Base-by-base conservation (phyloP, 73 alveolate species). In the Blepharisma japonicum region DNA sequence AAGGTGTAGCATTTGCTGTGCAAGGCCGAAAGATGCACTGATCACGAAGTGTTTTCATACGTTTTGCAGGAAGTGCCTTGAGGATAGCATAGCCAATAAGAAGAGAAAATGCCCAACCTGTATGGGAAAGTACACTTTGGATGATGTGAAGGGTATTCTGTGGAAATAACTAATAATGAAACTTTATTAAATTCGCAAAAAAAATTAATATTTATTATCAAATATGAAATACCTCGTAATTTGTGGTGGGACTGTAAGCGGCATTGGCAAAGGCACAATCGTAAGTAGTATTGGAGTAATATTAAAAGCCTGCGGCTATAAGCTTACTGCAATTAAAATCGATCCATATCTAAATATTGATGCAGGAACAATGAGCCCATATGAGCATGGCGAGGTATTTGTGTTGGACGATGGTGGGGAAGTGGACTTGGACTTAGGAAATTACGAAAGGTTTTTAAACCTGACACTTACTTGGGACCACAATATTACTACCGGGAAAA, bases 301-400 rank as follows among this genome's bases (percentile, higher is more conserved):
- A 7, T 86, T 89, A 6, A 83, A 89, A 78, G 61, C 68, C 56
- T 70, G 80, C 55, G 90, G 92, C 5, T 85, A 48, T 56, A 56
- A 68, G 47, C 85, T 85, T 6, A 79, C 92, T 6, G 71, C 84
- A 45, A 84, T 89, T 49, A 89, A 88, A 80, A 89, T 89, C 8
- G 95, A 89, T 71, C 95, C 95, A 11, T 89, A 89, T 56, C 83
- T 85, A 84, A 89, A 89, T 54, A 81, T 85, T 1, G 95, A 89
- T 85, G 95, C 95, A 18, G 95, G 95, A 47, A 89, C 95, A 45
- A 89, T 89, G 95, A 56, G 83, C 79, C 95, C 95, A 6, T 84
- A 68, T 55, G 95, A 89, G 56, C 95, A 89, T 71, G 95, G 95
- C 6, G 95, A 89, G 68, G 89, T 82, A 25, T 89, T 66, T 70